Conservation (phyloP, 1,284 basidiomycete genomes). For the Vanrija pseudolonga region DNA sequence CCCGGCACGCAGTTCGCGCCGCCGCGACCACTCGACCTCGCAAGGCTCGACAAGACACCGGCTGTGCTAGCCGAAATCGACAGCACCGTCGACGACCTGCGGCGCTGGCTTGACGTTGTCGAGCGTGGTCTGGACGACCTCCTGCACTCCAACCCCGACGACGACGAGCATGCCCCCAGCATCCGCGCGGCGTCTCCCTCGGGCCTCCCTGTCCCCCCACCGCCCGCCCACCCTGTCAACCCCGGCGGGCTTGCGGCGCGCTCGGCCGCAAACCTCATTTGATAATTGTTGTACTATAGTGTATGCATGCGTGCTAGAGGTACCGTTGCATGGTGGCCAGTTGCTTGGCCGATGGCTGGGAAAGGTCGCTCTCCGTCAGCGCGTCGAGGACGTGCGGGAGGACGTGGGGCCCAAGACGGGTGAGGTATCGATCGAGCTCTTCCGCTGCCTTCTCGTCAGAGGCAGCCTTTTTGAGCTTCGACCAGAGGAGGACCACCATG, state of each 20-base stretch:
- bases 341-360: neutral
- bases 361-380: too few relatives aligned
- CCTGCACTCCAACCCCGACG: slow-evolving; percentile 40
- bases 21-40: slow-evolving; percentile 11
- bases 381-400: too few relatives aligned
- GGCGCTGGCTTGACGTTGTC: slow-evolving; percentile 73
- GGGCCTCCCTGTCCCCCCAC: neutral
- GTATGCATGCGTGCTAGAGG: neutral
- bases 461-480: neutral
- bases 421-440: neutral
- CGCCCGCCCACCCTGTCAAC: neutral
- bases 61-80: slow-evolving; percentile 63
- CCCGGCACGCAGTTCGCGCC: neutral
- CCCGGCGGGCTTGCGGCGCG: neutral
- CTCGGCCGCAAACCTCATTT: neutral
- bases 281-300: slow-evolving; percentile 5
- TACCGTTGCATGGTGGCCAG: neutral
- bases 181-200: too few relatives aligned
- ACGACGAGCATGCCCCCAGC: slow-evolving; percentile 1
- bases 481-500: too few relatives aligned
- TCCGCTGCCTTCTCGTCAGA: neutral
- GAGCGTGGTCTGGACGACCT: slow-evolving; percentile 66
- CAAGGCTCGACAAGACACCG: slow-evolving; percentile 2
- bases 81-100: slow-evolving; percentile 71
- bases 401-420: neutral